Evolutionary conservation across 768 basidiomycete species (phyloP), one percentile per base, ranked within the genome.

Genomic region (Russula griseocarnosa): DNA sequence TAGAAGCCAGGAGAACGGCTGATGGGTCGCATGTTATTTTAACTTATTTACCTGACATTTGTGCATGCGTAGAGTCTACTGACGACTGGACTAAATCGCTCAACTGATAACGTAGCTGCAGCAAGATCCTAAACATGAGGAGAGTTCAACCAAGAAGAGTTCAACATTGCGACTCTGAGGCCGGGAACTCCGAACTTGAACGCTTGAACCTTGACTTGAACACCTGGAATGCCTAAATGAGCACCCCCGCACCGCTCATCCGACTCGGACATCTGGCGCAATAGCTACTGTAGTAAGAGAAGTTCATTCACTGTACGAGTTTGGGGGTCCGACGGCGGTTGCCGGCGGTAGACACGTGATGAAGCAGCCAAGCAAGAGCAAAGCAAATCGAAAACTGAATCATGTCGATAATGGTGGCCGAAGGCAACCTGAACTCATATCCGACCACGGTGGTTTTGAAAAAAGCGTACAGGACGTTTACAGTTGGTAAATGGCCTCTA

Each of bases 231-330:
- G 3, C 20, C 6, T 16, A 42, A 22, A 34, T 26, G 11, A 24
- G 28, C 72, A 38, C 59, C 85, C 88, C 86, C 79, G 66, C 90
- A 87, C 88, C 88, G 90, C 70, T 91, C 88, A 2, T 88, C 88
- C 46, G 78, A 84, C 69, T 90, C 85, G 14, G 88, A 76, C 72
- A 90, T 78, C 24, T 86, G 81, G 16, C 81, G 80, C 58, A 82
- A 83, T 32, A 32, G 8, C n/a, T n/a, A n/a, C n/a, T n/a, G n/a
- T n/a, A n/a, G n/a, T n/a, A n/a, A n/a, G n/a, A n/a, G n/a, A n/a
- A n/a, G n/a, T n/a, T n/a, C n/a, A n/a, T n/a, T n/a, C n/a, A n/a
- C n/a, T n/a, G n/a, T n/a, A n/a, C n/a, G n/a, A n/a, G n/a, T n/a
- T n/a, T n/a, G n/a, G n/a, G 28, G 28, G 28, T 28, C 28, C 32